These are phyloP conservation scores for Bassia scoparia DNA, from an alignment of 148 eudicot species.

Conservation along the genomic window DNA sequence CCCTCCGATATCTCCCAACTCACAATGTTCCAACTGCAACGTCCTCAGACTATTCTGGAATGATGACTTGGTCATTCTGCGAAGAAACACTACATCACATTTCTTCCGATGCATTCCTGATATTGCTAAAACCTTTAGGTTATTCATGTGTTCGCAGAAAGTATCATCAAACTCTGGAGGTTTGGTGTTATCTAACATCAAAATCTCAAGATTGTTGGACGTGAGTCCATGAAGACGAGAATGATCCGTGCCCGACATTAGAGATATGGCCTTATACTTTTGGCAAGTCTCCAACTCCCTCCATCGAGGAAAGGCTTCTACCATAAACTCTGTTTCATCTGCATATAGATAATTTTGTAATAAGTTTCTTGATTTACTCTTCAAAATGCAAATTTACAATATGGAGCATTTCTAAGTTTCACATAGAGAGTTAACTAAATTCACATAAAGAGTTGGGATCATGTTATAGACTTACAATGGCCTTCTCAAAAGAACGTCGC, in stretches of 20 bases:
- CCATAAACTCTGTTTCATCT: neutral
- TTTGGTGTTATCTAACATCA: conserved; percentile 6
- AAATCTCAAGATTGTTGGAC: conserved; percentile 1
- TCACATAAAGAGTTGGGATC: too few relatives aligned
- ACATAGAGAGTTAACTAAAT: too few relatives aligned
- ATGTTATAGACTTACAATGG: too few relatives aligned
- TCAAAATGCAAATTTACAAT: too few relatives aligned
- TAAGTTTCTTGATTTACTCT: neutral
- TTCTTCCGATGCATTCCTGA: neutral
- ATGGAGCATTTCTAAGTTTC: too few relatives aligned
- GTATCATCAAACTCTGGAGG: neutral
- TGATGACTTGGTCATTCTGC: neutral
- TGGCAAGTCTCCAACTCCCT: conserved; percentile 5
- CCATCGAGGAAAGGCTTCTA: conserved; percentile 16
- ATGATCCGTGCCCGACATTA: conserved; percentile 8
- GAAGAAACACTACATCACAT: neutral
- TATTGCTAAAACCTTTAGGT: conserved; percentile 8
- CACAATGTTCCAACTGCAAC: conserved; percentile 10
- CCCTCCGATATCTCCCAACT: conserved; percentile 5
- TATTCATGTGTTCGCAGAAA: conserved; percentile 5
- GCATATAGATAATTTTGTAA: neutral
- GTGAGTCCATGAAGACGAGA: conserved; percentile 1
- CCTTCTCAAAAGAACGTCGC: too few relatives aligned
- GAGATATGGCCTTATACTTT: conserved; percentile 10
- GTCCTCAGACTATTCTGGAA: neutral